A percentile compares a stretch with the other conserved stretches of the same genome.
These are phyloP conservation scores for Trichosanthes truncata DNA, from an alignment of 306 rosid species.

Conservation along the genomic window DNA sequence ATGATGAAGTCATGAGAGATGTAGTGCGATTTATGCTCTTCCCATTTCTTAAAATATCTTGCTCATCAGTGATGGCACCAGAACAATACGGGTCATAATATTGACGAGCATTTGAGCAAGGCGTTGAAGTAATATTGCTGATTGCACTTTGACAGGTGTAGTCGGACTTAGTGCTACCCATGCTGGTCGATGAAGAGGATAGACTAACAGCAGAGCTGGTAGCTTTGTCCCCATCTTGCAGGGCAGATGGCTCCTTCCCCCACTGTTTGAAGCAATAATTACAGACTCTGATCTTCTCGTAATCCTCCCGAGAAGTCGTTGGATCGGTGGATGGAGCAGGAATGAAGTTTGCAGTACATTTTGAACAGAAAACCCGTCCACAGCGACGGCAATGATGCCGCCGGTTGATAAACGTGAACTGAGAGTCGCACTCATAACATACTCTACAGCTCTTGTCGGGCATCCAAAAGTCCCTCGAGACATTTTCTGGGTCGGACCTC, in stretches of 20 bases:
- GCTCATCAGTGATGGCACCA: conserved; percentile 28
- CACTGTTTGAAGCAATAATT: conserved; percentile 82
- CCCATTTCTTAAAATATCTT: conserved; percentile 25
- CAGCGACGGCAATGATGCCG: conserved; percentile 91
- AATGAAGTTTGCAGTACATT: conserved; percentile 66
- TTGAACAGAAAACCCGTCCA: conserved; percentile 83
- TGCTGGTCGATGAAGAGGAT: conserved; percentile 52
- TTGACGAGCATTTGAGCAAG: conserved; percentile 41
- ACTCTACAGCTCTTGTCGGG: conserved; percentile 83
- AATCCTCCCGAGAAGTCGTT: conserved; percentile 38
- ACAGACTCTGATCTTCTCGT: conserved; percentile 78
- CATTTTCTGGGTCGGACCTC: conserved; percentile 57
- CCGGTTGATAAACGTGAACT: conserved; percentile 71
- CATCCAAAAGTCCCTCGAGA: conserved; percentile 92
- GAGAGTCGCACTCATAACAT: conserved; percentile 88
- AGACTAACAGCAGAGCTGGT: conserved; percentile 41
- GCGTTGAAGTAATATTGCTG: conserved; percentile 57
- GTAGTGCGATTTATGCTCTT: conserved; percentile 14
- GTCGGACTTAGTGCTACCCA: conserved; percentile 50
- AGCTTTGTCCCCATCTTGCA: conserved; percentile 27
- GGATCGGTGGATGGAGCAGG: conserved; percentile 45
- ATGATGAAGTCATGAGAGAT: not conserved
- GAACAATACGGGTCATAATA: conserved; percentile 39
- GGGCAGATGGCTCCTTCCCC: conserved; percentile 41
- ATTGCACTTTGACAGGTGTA: conserved; percentile 40